Conservation (phyloP, 305 asterid species). For the Solanum hybrid region DNA sequence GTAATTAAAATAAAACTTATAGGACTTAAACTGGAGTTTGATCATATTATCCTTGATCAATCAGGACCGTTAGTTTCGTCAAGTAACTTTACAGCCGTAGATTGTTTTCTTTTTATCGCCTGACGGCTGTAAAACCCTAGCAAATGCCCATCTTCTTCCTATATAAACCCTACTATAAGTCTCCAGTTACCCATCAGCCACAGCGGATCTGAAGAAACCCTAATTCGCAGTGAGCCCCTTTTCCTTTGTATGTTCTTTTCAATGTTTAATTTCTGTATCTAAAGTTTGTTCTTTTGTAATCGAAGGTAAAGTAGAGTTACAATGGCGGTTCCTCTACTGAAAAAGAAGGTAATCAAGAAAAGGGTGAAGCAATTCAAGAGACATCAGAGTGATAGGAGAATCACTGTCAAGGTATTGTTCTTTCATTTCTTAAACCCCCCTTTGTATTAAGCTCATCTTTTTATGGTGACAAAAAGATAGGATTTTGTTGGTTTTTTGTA, state of each 20-base stretch:
- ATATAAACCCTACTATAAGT: background rate
- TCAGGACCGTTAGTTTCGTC: background rate
- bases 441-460: background rate
- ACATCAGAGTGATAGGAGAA: background rate
- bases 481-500: background rate
- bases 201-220: background rate
- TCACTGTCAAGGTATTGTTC: conserved; percentile 2
- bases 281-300: background rate
- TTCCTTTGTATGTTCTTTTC: background rate
- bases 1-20: background rate
- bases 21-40: background rate
- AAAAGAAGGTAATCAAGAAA: background rate
- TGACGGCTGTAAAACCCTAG: conserved; percentile 3
- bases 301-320: background rate
- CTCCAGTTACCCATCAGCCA: background rate
- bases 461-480: background rate
- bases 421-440: background rate
- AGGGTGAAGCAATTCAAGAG: conserved; percentile 2
- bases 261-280: background rate
- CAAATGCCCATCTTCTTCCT: background rate
- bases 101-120: background rate
- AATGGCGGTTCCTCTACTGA: conserved; percentile 3
- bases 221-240: background rate
- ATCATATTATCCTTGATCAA: background rate
- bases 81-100: background rate